These are phyloP conservation scores for Rhytidiadelphus loreus DNA, from an alignment of 225 moss, liverwort and hornwort genomes.

Conservation along the genomic window DNA sequence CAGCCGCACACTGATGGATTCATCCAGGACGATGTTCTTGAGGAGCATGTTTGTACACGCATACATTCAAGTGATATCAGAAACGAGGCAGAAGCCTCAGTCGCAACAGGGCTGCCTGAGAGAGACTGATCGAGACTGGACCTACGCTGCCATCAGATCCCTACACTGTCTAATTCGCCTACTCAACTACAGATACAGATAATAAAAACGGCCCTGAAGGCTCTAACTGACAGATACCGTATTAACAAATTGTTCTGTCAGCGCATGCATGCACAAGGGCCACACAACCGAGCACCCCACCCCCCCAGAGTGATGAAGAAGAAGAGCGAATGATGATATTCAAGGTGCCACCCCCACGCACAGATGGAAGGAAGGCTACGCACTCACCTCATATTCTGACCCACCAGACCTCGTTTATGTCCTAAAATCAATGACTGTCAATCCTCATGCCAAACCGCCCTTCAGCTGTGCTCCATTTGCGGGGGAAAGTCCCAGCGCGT, in stretches of 20 bases:
- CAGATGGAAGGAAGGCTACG: neutral
- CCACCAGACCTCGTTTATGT: slow-evolving; percentile 21
- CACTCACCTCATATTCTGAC: slow-evolving; percentile 30
- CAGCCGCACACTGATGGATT: neutral
- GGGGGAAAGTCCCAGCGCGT: neutral
- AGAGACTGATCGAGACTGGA: neutral
- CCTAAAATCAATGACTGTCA: slow-evolving; percentile 20
- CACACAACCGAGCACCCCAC: slow-evolving; percentile 7
- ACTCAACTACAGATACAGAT: slow-evolving; percentile 56
- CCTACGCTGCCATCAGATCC: neutral
- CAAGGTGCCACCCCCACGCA: neutral
- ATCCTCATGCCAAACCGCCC: slow-evolving; percentile 3
- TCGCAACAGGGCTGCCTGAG: slow-evolving; percentile 1
- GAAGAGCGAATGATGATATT: slow-evolving; percentile 4
- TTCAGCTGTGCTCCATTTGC: slow-evolving; percentile 1
- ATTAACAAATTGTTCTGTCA: slow-evolving; percentile 56
- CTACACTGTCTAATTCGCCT: slow-evolving; percentile 11
- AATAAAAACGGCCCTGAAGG: slow-evolving; percentile 38
- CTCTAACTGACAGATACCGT: slow-evolving; percentile 42
- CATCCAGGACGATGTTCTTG: slow-evolving; percentile 8
- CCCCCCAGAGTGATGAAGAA: slow-evolving; percentile 4
- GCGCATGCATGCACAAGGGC: slow-evolving; percentile 8
- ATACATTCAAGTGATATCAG: slow-evolving; percentile 25
- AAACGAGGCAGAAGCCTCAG: slow-evolving; percentile 9
- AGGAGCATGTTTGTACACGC: slow-evolving; percentile 22